These are phyloP conservation scores for Erodium maritimum DNA, from an alignment of 345 rosid species.

Conservation along the genomic window DNA sequence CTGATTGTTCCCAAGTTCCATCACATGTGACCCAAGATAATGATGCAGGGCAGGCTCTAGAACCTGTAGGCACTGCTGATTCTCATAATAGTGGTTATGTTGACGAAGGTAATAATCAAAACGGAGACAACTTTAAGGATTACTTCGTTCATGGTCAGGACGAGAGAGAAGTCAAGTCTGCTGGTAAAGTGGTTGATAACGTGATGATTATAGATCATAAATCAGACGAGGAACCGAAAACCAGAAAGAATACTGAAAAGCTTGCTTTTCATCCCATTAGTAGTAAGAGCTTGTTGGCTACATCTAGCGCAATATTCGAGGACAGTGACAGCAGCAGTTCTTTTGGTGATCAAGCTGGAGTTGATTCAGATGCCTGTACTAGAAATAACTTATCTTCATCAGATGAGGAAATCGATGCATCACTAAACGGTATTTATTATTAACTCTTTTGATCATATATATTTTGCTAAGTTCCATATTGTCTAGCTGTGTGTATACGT, in stretches of 20 bases:
- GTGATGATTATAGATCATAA: constrained; percentile 12
- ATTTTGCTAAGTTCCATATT: too few relatives aligned
- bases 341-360: constrained; percentile 19
- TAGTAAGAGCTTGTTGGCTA: constrained; percentile 31
- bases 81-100: constrained; percentile 1
- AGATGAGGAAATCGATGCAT: constrained; percentile 37
- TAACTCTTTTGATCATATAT: background rate
- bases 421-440: constrained; percentile 37
- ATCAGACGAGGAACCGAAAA: constrained; percentile 13
- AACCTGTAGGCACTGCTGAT: constrained; percentile 7
- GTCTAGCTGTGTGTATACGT: too few relatives aligned
- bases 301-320: constrained; percentile 29
- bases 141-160: constrained; percentile 26
- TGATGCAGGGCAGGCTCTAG: constrained; percentile 8
- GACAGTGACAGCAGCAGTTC: constrained; percentile 30
- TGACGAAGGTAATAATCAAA: constrained; percentile 7
- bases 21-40: constrained; percentile 11
- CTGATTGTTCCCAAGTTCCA: constrained; percentile 4
- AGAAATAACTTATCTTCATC: constrained; percentile 28
- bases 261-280: constrained; percentile 14
- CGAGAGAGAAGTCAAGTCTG: constrained; percentile 13
- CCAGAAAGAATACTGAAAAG: constrained; percentile 18
- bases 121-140: constrained; percentile 18
- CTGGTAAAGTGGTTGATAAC: constrained; percentile 18
- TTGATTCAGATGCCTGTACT: constrained; percentile 38